A percentile compares a stretch with the other conserved stretches of the same genome.
Evolutionary conservation across 2,329 filamentous ascomycete species (phyloP).

Genomic region (Cordyceps cateniannulata): DNA sequence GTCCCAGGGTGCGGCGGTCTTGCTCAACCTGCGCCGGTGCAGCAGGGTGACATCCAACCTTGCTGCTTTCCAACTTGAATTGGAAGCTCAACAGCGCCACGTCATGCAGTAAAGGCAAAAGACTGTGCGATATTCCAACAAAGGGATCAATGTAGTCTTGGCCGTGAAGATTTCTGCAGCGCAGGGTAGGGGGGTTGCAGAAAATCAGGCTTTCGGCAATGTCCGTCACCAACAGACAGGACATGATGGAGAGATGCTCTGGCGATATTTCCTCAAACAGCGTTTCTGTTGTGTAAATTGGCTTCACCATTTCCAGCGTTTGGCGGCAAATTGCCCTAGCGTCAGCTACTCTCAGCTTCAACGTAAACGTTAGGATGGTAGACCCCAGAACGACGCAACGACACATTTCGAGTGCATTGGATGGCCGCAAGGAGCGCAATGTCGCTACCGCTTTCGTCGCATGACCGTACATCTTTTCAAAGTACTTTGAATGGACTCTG

Average conservation of each 20-base stretch:
- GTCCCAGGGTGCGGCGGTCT: constrained; percentile 11
- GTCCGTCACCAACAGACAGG: constrained; percentile 19
- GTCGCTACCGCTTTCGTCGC: constrained; percentile 17
- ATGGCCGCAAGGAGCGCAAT: constrained; percentile 15
- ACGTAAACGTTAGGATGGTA: constrained; percentile 17
- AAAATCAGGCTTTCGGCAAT: constrained; percentile 20
- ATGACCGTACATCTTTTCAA: constrained; percentile 11
- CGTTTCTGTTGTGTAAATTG: constrained; percentile 10
- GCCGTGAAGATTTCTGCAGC: constrained; percentile 12
- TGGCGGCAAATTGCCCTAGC: constrained; percentile 15
- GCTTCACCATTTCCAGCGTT: constrained; percentile 18
- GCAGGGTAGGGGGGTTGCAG: constrained; percentile 18
- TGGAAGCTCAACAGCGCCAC: constrained; percentile 6
- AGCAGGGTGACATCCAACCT: too few species aligned
- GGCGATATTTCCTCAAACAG: neutral
- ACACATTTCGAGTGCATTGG: constrained; percentile 10
- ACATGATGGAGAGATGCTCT: constrained; percentile 15
- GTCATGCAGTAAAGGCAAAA: constrained; percentile 22
- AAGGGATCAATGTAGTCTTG: constrained; percentile 20
- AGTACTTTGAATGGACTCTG: neutral
- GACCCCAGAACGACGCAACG: constrained; percentile 18
- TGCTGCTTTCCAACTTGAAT: neutral
- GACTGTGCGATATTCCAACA: constrained; percentile 19
- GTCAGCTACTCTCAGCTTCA: constrained; percentile 14
- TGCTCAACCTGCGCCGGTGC: neutral